Evolutionary conservation across 371 early-diverging fungal species (phyloP).

Genomic region (Massospora cicadina): DNA sequence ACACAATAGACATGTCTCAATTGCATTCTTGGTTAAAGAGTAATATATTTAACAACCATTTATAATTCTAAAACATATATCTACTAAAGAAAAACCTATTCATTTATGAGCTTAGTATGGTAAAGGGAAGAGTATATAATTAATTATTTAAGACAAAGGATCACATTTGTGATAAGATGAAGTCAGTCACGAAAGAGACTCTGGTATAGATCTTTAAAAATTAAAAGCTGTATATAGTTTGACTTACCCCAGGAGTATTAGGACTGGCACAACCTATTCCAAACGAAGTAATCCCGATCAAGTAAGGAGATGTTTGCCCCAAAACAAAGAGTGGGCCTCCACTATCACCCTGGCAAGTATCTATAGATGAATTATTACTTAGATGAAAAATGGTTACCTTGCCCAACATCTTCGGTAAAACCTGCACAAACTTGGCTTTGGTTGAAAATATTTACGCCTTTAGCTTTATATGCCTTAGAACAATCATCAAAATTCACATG

Average conservation of each 20-base stretch:
- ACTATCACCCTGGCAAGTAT: constrained; percentile 9
- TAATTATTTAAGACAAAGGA: no score
- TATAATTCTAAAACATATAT: no score
- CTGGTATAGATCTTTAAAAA: no score
- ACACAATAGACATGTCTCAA: no score
- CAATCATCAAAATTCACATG: background rate
- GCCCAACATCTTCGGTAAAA: background rate
- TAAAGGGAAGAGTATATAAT: no score
- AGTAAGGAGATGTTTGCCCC: background rate
- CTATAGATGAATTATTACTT: background rate
- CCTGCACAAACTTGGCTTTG: constrained; percentile 7
- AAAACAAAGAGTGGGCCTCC: constrained; percentile 2
- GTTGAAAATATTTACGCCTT: background rate
- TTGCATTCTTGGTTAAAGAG: no score
- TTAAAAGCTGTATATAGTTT: no score
- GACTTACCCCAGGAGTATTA: constrained; percentile 1
- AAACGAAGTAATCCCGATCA: constrained; percentile 1
- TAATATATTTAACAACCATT: no score
- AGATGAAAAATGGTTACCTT: background rate
- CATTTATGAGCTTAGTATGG: no score
- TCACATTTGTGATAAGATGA: no score
- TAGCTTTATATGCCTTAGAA: background rate
- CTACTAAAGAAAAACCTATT: no score
- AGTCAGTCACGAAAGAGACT: no score
- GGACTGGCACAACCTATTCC: constrained; percentile 6